Conservation (phyloP, 2,329 filamentous ascomycete genomes). For the Penicillium sp. region DNA sequence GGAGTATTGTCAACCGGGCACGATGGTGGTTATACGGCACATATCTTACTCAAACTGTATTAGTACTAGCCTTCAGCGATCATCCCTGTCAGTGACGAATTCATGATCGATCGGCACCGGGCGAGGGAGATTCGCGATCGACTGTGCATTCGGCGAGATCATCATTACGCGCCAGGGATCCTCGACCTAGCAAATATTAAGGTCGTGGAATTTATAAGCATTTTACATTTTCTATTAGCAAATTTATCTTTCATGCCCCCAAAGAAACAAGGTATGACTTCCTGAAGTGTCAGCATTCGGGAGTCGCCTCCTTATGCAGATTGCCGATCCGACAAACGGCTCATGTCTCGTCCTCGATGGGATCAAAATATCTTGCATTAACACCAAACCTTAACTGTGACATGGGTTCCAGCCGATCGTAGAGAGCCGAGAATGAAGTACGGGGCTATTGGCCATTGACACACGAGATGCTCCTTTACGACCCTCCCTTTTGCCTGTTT, state of each 20-base stretch:
- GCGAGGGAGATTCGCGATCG: conserved; percentile 16
- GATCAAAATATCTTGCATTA: conserved; percentile 11
- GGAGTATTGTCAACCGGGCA: background rate
- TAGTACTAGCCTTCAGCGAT: conserved; percentile 7
- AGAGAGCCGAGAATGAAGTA: conserved; percentile 21
- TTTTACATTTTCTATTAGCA: no score
- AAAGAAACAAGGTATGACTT: no score
- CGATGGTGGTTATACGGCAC: background rate
- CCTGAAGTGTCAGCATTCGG: conserved; percentile 4
- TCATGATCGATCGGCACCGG: conserved; percentile 19
- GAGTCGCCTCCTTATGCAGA: conserved; percentile 11
- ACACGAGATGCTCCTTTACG: conserved; percentile 19
- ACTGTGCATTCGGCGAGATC: conserved; percentile 10
- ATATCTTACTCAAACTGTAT: conserved; percentile 8
- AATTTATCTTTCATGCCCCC: no score
- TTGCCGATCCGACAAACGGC: conserved; percentile 16
- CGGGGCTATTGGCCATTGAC: conserved; percentile 10
- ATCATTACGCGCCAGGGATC: conserved; percentile 7
- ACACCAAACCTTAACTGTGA: conserved; percentile 5
- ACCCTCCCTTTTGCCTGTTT: conserved; percentile 25
- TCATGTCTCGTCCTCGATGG: conserved; percentile 1
- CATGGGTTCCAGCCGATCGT: conserved; percentile 1
- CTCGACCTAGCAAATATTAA: no score
- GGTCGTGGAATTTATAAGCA: no score
- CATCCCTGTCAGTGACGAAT: conserved; percentile 27